Evolutionary conservation across 2,329 filamentous ascomycete species (phyloP).

Genomic region (Zymoseptoria brevis): DNA sequence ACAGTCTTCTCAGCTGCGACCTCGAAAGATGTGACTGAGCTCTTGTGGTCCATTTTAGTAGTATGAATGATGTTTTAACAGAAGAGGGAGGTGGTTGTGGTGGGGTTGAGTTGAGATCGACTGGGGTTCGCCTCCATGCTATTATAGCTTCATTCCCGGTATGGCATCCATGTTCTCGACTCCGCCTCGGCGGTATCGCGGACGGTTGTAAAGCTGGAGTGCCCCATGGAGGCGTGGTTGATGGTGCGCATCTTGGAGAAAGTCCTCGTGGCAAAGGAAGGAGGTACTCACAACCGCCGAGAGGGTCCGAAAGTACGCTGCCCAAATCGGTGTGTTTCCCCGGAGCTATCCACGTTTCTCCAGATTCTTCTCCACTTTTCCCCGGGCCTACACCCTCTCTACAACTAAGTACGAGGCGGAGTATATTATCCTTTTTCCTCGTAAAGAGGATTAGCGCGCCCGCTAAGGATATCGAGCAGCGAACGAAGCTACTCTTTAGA

Average conservation of each 20-base stretch:
- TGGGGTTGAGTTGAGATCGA: not conserved
- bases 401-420: constrained; percentile 30
- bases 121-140: not conserved
- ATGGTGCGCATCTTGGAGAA: constrained; percentile 18
- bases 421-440: too few relatives aligned
- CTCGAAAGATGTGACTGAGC: constrained; percentile 4
- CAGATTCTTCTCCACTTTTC: too few relatives aligned
- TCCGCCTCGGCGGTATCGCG: constrained; percentile 48
- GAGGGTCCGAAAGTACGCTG: constrained; percentile 12
- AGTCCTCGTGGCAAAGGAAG: constrained; percentile 29
- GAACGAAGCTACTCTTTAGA: too few relatives aligned
- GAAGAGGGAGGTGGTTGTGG: not conserved
- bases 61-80: not conserved
- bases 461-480: too few relatives aligned
- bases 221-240: constrained; percentile 22
- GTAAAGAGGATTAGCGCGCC: too few relatives aligned
- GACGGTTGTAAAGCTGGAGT: constrained; percentile 21
- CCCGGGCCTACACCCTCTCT: constrained; percentile 27
- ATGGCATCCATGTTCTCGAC: constrained; percentile 21
- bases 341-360: too few relatives aligned
- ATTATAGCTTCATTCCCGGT: not conserved
- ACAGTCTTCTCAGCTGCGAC: constrained; percentile 11
- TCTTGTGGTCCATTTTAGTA: not conserved
- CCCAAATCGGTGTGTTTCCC: too few relatives aligned
- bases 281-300: constrained; percentile 32